These are phyloP conservation scores for Saccharum spontaneum DNA, from an alignment of 176 grass and related monocot species.

Conservation along the genomic window DNA sequence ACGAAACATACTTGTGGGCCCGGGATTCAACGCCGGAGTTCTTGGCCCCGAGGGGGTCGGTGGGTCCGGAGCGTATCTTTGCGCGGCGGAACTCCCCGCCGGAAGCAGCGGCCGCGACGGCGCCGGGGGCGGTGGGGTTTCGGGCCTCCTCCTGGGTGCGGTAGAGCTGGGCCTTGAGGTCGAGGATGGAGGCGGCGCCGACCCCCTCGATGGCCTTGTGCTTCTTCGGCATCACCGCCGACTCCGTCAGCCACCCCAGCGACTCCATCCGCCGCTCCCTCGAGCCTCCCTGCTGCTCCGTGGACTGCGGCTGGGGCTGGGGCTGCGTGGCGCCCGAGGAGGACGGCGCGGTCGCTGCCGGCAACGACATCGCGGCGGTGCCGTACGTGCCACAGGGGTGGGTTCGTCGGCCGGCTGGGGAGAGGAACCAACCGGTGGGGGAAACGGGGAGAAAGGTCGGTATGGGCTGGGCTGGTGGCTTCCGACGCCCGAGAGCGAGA, in stretches of 20 bases:
- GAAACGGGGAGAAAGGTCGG: background rate
- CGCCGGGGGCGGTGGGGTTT: slow-evolving; percentile 50
- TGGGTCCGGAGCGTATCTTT: slow-evolving; percentile 46
- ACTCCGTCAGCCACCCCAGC: slow-evolving; percentile 97
- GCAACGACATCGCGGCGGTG: slow-evolving; percentile 42
- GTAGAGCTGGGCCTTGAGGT: slow-evolving; percentile 96
- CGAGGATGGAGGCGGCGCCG: slow-evolving; percentile 82
- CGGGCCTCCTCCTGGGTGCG: slow-evolving; percentile 80
- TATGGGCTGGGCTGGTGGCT: slow-evolving; percentile 12
- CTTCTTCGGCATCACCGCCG: slow-evolving; percentile 94
- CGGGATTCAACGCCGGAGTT: slow-evolving; percentile 77
- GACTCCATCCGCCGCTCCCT: slow-evolving; percentile 72
- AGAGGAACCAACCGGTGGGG: background rate
- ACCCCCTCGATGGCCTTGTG: slow-evolving; percentile 97
- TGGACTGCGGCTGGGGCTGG: background rate
- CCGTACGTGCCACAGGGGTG: background rate
- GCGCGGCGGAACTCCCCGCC: slow-evolving; percentile 67
- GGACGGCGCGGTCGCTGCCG: slow-evolving; percentile 19
- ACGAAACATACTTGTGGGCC: slow-evolving; percentile 56
- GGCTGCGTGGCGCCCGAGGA: background rate
- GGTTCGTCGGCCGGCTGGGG: background rate
- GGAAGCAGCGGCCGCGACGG: slow-evolving; percentile 26
- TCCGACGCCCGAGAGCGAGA: background rate
- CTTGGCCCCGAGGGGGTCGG: slow-evolving; percentile 65
- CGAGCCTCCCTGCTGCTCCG: slow-evolving; percentile 19